phyloP scores from a whole-genome alignment of 208 protist species.

The Trypanosoma theileri region DNA sequence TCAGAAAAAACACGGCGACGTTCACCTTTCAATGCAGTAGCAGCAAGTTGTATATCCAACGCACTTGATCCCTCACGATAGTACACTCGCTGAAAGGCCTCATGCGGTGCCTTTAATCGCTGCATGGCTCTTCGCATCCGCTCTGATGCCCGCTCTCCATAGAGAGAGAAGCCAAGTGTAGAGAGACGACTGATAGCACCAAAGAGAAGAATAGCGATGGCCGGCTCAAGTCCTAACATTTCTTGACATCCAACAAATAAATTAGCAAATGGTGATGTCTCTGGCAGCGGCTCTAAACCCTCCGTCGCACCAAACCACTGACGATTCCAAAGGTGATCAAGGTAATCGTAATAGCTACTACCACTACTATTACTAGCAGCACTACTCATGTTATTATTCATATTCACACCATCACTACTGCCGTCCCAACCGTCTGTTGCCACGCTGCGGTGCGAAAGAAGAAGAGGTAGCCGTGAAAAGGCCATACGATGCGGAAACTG shows the following conservation, averaged over 20 bases:
- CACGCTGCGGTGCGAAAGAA: too few species aligned
- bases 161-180: slow-evolving; percentile 76
- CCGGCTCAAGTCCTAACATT: slow-evolving; percentile 50
- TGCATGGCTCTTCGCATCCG: slow-evolving; percentile 77
- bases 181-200: slow-evolving; percentile 56
- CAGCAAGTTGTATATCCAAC: slow-evolving; percentile 82
- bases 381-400: too few species aligned
- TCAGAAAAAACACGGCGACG: slow-evolving; percentile 69
- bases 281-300: slow-evolving; percentile 6
- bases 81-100: slow-evolving; percentile 76
- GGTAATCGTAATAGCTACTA: slow-evolving; percentile 52
- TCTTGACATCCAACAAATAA: slow-evolving; percentile 47
- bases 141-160: slow-evolving; percentile 76
- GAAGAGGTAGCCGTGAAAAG: too few species aligned
- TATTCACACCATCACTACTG: too few species aligned
- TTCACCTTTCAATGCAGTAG: slow-evolving; percentile 69
- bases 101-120: slow-evolving; percentile 64
- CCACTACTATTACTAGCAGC: too few species aligned
- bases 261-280: slow-evolving; percentile 30
- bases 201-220: slow-evolving; percentile 47
- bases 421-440: too few species aligned
- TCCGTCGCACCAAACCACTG: slow-evolving; percentile 76
- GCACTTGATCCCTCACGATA: slow-evolving; percentile 62
- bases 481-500: background rate
- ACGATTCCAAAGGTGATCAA: slow-evolving; percentile 61